Conservation (phyloP, 306 rosid species). For the Castanopsis chinensis region DNA sequence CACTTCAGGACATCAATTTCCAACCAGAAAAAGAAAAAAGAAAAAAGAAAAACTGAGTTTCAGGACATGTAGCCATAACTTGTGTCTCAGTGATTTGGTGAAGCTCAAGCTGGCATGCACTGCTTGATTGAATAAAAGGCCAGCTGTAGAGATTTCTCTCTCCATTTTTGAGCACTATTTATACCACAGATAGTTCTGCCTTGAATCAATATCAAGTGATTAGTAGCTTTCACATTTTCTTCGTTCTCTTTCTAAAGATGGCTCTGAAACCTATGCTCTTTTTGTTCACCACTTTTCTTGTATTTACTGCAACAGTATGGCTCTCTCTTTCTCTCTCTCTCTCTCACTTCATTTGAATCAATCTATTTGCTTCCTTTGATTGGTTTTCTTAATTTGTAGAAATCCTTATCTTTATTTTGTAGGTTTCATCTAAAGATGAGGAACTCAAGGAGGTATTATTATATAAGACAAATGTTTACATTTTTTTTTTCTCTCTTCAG, state of each 20-base stretch:
- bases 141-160: not conserved
- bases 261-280: constrained; percentile 39
- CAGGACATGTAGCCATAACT: not conserved
- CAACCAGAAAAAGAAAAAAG: no score
- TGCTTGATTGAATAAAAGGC: not conserved
- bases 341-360: not conserved
- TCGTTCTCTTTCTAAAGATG: constrained; percentile 28
- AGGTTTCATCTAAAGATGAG: constrained; percentile 41
- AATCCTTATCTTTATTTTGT: not conserved
- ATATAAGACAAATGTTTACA: not conserved
- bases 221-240: not conserved
- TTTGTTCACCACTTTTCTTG: constrained; percentile 38
- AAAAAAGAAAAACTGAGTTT: no score
- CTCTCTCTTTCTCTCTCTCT: not conserved
- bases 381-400: constrained; percentile 13
- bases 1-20: constrained; percentile 9
- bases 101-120: not conserved
- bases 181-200: constrained; percentile 4
- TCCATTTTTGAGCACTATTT: constrained; percentile 30
- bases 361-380: not conserved
- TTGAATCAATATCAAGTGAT: constrained; percentile 2
- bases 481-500: not conserved
- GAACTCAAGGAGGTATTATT: constrained; percentile 21
- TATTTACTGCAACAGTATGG: constrained; percentile 36
- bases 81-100: not conserved